Percentiles rank a stretch among this genome's conserved stretches.
Evolutionary conservation across 2,329 filamentous ascomycete genomes (phyloP).

Genomic region (Huntiella bhutanensis): DNA sequence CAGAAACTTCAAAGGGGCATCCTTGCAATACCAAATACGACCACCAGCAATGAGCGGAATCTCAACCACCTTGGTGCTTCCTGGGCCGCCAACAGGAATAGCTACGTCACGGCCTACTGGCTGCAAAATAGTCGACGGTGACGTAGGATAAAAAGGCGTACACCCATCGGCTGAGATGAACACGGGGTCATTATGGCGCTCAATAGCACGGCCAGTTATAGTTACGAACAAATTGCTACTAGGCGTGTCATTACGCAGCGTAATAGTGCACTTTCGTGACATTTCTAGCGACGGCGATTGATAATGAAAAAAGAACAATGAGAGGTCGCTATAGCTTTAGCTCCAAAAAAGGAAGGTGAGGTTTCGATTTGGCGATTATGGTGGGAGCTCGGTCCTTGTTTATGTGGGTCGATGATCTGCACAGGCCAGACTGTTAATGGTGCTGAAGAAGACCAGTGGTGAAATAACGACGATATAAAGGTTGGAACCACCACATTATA

Average conservation of each 20-base stretch:
- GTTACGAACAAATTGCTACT: slow-evolving; percentile 45
- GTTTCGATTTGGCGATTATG: slow-evolving; percentile 4
- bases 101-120: slow-evolving; percentile 38
- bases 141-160: slow-evolving; percentile 44
- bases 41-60: slow-evolving; percentile 54
- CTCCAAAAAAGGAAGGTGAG: slow-evolving; percentile 18
- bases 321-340: not conserved
- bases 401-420: too few species aligned
- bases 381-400: too few species aligned
- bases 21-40: slow-evolving; percentile 52
- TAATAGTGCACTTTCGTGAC: slow-evolving; percentile 19
- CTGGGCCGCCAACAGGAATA: slow-evolving; percentile 44
- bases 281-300: slow-evolving; percentile 19
- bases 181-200: slow-evolving; percentile 38
- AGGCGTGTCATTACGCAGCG: slow-evolving; percentile 45
- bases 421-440: too few species aligned
- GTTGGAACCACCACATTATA: too few species aligned
- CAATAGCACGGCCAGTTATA: slow-evolving; percentile 45
- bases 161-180: slow-evolving; percentile 47
- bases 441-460: too few species aligned
- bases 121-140: slow-evolving; percentile 31
- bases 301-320: slow-evolving; percentile 9
- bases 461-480: too few species aligned
- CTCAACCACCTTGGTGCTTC: slow-evolving; percentile 37
- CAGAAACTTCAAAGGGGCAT: slow-evolving; percentile 42